Conservation (phyloP, 108 stramenopile species). For the Licmophora abbreviata region DNA sequence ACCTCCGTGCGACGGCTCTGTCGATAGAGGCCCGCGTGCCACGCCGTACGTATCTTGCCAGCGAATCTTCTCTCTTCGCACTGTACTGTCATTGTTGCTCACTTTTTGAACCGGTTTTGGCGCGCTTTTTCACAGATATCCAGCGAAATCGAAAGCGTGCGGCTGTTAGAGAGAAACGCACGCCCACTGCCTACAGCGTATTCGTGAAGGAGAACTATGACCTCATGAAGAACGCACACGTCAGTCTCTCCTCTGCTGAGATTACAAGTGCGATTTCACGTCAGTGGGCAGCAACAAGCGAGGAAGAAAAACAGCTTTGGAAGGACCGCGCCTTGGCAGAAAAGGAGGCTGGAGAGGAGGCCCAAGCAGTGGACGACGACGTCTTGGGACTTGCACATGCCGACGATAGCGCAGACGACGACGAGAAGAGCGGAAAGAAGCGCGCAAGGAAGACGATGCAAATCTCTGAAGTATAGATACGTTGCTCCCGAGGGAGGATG, state of each 20-base stretch:
- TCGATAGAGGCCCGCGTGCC: slow-evolving; percentile 31
- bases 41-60: neutral
- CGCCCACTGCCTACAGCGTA: slow-evolving; percentile 3
- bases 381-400: neutral
- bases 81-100: too few species aligned
- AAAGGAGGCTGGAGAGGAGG: neutral
- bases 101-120: too few species aligned
- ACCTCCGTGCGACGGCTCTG: slow-evolving; percentile 19
- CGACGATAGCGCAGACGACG: neutral
- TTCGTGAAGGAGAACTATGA: slow-evolving; percentile 13
- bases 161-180: slow-evolving; percentile 1
- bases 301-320: slow-evolving; percentile 23
- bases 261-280: slow-evolving; percentile 11
- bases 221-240: neutral
- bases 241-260: neutral
- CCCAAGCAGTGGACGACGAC: neutral
- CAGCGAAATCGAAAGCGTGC: slow-evolving; percentile 17
- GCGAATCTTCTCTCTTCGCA: too few species aligned
- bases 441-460: too few species aligned
- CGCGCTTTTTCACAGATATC: too few species aligned
- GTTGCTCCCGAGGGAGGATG: too few species aligned
- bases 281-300: slow-evolving; percentile 20
- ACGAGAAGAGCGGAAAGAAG: neutral
- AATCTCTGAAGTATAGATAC: too few species aligned
- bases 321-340: slow-evolving; percentile 10